Base-by-base conservation (phyloP, 352 stramenopile genomes). In the Phytopythium sindhum region DNA sequence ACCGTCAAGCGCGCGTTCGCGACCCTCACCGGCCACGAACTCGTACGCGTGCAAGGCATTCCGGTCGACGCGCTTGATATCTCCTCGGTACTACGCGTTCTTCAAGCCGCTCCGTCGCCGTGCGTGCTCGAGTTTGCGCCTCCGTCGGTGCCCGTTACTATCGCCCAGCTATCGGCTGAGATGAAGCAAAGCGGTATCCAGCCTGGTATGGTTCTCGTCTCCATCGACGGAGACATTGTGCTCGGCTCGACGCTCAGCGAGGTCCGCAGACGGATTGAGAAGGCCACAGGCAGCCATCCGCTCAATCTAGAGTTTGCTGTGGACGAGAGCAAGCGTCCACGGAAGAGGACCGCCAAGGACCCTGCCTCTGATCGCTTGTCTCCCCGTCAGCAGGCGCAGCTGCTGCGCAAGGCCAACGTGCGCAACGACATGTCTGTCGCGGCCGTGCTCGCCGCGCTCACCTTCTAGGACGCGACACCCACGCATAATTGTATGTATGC, bases 51-150 rank as follows among this genome's bases (percentile, higher is more conserved):
- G 47, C 73, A 74, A 44, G 77, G 75, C 21, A 55, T 64, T 9
- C 68, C 73, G 2, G 67, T 88, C 33, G 51, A 52, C 0, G 70
- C 68, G 4, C 65, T 81, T n/a, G 69, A 65, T 52, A 72, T 86
- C 21, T 26, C 70, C 14, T 68, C 61, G 11, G 75, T 88, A 51
- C 67, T 84, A 64, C 63, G 70, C 33, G 66, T 72, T 2, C 68
- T 88, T 11, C 68, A 77, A 47, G 56, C 56, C 31, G 68, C 63
- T 41, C 54, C 51, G 9, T 81, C 79, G 9, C 77, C 74, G 2
- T 88, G 77, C 28, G 62, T 75, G 17, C 72, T 88, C 21, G 67
- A 75, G 39, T 86, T 88, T 53, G 72, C 77, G 41, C 73, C 73
- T 9, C 77, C 77, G 11, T 71, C 75, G 42, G 78, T 77, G 19